A percentile compares a stretch with the other conserved stretches of the same genome.
phyloP scores from a whole-genome alignment of 202 grass and related monocot genomes.

The Elaeis oleifera region DNA sequence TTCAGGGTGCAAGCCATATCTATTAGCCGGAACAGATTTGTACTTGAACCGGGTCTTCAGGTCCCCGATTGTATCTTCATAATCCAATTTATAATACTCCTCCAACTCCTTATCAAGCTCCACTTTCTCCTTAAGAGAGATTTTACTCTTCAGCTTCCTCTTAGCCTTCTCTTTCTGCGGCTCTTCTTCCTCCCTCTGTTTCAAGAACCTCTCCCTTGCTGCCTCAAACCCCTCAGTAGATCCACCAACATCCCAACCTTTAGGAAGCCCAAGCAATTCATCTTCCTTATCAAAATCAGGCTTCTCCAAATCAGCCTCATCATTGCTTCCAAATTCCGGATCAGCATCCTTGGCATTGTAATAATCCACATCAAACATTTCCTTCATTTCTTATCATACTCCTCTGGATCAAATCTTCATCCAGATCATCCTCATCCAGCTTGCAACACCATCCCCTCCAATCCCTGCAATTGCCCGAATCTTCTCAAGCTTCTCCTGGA shows the following conservation, averaged over 20 bases:
- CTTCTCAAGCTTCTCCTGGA: conserved; percentile 67
- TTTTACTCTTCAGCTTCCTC: conserved; percentile 32
- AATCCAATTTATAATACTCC: conserved; percentile 72
- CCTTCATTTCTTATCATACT: conserved; percentile 76
- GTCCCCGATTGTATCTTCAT: conserved; percentile 82
- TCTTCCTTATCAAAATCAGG: conserved; percentile 88
- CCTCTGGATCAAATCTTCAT: conserved; percentile 84
- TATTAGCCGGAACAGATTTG: conserved; percentile 53
- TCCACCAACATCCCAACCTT: conserved; percentile 35
- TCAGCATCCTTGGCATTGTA: conserved; percentile 63
- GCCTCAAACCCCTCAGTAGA: conserved; percentile 31
- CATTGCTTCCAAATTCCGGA: conserved; percentile 55
- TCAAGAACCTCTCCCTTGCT: conserved; percentile 28
- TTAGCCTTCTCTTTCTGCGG: conserved; percentile 15
- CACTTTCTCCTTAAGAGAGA: conserved; percentile 52
- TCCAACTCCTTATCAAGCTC: conserved; percentile 71
- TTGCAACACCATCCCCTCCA: conserved; percentile 35
- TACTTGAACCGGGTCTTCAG: conserved; percentile 89
- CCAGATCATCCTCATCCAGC: conserved; percentile 62
- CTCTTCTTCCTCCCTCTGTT: conserved; percentile 16
- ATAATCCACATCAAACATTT: conserved; percentile 61
- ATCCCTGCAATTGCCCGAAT: conserved; percentile 60
- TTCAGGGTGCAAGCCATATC: conserved; percentile 41
- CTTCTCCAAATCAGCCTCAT: conserved; percentile 48
- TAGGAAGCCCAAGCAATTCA: conserved; percentile 63